A percentile compares a stretch with the other conserved stretches of the same genome.
Conservation (phyloP, 352 stramenopile species). For the Pythium folliculosum region DNA sequence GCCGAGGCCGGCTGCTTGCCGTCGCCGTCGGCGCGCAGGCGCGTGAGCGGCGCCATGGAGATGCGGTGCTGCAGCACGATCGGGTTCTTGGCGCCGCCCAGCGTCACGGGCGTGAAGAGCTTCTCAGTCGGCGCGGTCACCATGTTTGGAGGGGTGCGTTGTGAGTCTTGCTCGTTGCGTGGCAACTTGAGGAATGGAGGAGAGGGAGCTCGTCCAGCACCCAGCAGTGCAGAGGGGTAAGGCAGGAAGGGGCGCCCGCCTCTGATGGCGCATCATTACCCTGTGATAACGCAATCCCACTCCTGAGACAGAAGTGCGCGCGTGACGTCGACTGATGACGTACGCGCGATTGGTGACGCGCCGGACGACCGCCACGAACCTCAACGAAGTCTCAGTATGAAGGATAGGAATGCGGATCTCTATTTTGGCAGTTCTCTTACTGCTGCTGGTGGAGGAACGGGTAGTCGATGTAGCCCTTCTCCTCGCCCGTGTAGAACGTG, state of each 20-base stretch:
- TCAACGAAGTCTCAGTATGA: background rate
- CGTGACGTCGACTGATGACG: slow-evolving; percentile 9
- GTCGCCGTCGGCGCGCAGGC: slow-evolving; percentile 15
- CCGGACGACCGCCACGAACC: background rate
- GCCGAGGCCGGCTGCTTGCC: slow-evolving; percentile 19
- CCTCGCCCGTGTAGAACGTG: slow-evolving; percentile 51
- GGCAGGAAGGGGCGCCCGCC: background rate
- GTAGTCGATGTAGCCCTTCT: slow-evolving; percentile 57
- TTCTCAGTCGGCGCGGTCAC: slow-evolving; percentile 22
- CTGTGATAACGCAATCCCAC: slow-evolving; percentile 12
- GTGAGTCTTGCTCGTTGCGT: background rate
- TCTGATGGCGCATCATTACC: slow-evolving; percentile 8
- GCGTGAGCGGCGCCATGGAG: slow-evolving; percentile 44
- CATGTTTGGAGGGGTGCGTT: slow-evolving; percentile 3
- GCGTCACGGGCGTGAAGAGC: slow-evolving; percentile 62
- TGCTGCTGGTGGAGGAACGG: slow-evolving; percentile 36
- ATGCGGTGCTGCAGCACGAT: slow-evolving; percentile 46
- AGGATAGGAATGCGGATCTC: no score
- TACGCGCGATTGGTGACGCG: slow-evolving; percentile 6
- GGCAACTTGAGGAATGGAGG: slow-evolving; percentile 8
- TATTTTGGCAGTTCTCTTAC: no score
- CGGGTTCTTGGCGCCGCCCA: slow-evolving; percentile 49
- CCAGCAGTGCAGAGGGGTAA: no score
- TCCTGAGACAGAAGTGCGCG: slow-evolving; percentile 1
- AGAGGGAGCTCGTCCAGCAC: no score